phyloP scores from a whole-genome alignment of 1,284 basidiomycete species.

The Moniliella sp. region DNA sequence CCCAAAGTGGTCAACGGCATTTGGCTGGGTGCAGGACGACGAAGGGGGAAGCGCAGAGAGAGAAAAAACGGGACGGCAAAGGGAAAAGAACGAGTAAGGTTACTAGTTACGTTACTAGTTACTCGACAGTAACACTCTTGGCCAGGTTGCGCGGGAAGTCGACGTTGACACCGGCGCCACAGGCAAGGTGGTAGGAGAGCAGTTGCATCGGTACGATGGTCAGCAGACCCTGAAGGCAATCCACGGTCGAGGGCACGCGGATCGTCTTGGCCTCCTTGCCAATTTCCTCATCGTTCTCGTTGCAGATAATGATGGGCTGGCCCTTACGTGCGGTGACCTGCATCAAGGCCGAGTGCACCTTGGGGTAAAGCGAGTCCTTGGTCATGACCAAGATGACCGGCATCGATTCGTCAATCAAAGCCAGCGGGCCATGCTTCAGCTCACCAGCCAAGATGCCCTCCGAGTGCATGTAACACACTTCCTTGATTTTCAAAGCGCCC shows the following conservation, averaged over 20 bases:
- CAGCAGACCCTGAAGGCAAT: conserved; percentile 83
- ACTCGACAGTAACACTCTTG: conserved; percentile 26
- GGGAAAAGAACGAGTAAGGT: not conserved
- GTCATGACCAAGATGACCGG: conserved; percentile 74
- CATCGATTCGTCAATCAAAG: conserved; percentile 95
- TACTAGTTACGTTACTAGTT: no score
- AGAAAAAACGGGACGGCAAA: not conserved
- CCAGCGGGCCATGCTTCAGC: conserved; percentile 92
- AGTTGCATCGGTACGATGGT: conserved; percentile 93
- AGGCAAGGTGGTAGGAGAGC: conserved; percentile 83
- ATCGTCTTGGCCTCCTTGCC: conserved; percentile 58
- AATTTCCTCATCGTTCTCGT: conserved; percentile 73
- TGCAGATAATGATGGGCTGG: conserved; percentile 80
- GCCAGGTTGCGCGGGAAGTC: conserved; percentile 92
- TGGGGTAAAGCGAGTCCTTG: conserved; percentile 88
- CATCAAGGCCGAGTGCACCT: conserved; percentile 80
- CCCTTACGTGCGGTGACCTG: conserved; percentile 95
- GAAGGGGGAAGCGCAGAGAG: not conserved
- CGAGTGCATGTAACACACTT: conserved; percentile 46
- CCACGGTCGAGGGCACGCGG: conserved; percentile 55
- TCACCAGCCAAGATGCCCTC: conserved; percentile 74
- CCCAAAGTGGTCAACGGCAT: not conserved
- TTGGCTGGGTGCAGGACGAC: not conserved
- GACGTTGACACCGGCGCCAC: conserved; percentile 83
- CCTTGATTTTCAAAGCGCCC: conserved; percentile 97